Base-by-base conservation (phyloP, 805 yeast genomes). In the Metschnikowia picachoensis region DNA sequence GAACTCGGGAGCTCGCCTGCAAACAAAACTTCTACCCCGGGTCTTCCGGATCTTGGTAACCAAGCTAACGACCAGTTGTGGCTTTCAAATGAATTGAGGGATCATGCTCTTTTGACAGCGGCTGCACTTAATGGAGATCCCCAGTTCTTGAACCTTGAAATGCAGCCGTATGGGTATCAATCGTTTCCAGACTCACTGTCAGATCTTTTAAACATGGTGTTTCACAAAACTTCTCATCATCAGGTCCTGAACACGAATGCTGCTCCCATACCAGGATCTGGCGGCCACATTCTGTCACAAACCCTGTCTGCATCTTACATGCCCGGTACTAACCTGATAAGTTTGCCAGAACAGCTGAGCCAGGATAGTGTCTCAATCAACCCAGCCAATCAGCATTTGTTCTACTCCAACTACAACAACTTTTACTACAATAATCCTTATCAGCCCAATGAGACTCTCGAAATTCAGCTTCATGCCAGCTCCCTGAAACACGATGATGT, bases 91-190 rank as follows among this genome's bases (percentile, higher is more conserved):
- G 91, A 85, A 57, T 67, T 85, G 38, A 61, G 85, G 42, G 88
- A 82, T 52, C 90, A 85, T 55, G 90, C 89, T 0, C 64, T 85
- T 27, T 65, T 85, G 50, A 83, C 90, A 0, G 90, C 90, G 0
- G 83, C 87, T 5, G 90, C 91, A 0, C 79, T 56, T 40, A 78
- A 78, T 47, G 82, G 83, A 40, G 84, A 79, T 48, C 72, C 79
- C 4, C 80, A 78, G 46, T 77, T 79, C 49, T 64, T 80, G 16
- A 86, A 82, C 41, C 69, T 80, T 56, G 71, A 79, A 66, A 38
- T 51, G 32, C 52, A 34, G 35, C 35, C 46, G 4, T 32, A 47
- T 25, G 49, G 50, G 34, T 52, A 41, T 30, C 53, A 41, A 20
- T 35, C 50, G 13, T 31, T 39, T 15, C 47, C 55, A 8, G 58